A percentile compares a stretch with the other conserved stretches of the same genome.
Evolutionary conservation across 331 rosid species (phyloP).

Genomic region (Pyrus hybrid): DNA sequence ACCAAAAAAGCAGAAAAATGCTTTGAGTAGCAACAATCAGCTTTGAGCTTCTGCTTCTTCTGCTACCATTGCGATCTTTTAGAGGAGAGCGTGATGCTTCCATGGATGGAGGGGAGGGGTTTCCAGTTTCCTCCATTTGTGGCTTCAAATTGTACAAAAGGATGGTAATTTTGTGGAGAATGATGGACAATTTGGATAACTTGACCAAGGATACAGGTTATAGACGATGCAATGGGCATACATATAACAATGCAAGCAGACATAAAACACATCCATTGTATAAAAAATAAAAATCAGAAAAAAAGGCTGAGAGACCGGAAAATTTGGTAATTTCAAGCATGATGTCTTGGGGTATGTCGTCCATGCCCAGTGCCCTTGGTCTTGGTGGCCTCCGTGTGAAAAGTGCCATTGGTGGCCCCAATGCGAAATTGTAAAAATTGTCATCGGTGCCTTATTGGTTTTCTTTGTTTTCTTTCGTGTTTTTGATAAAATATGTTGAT

Average conservation of each 20-base stretch:
- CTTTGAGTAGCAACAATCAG: not conserved
- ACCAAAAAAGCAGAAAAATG: constrained; percentile 26
- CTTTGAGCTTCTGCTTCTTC: not conserved
- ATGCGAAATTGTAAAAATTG: too few species aligned
- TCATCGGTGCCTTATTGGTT: too few species aligned
- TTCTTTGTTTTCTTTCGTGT: not conserved
- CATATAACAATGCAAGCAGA: too few species aligned
- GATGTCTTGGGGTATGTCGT: not conserved
- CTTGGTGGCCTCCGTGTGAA: too few species aligned
- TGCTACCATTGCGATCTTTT: constrained; percentile 46
- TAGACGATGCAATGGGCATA: too few species aligned
- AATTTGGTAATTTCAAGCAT: not conserved
- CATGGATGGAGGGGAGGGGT: constrained; percentile 6
- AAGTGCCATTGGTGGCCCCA: too few species aligned
- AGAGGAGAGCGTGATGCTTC: constrained; percentile 11
- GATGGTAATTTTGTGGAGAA: not conserved
- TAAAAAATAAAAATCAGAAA: too few species aligned
- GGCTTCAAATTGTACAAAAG: constrained; percentile 6
- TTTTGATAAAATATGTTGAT: not conserved
- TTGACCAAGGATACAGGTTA: too few species aligned
- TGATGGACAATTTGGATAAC: constrained; percentile 23
- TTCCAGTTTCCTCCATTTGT: constrained; percentile 6
- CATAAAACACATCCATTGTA: too few species aligned
- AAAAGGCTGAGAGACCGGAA: too few species aligned
- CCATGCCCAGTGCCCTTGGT: not conserved